Conservation (phyloP, 1,139 yeast genomes). For the Williopsis jadinii region DNA sequence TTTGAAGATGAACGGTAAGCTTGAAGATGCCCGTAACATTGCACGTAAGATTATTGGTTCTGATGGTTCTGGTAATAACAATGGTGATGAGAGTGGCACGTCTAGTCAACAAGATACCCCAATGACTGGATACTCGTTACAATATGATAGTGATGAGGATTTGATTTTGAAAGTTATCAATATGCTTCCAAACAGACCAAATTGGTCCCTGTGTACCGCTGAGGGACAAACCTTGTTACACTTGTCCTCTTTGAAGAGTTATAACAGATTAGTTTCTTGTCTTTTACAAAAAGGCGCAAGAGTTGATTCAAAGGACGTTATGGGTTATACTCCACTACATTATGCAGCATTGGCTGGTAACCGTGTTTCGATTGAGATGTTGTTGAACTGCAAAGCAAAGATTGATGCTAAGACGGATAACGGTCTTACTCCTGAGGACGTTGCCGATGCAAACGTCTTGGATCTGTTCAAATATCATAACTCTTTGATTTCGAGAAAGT, state of each 20-base stretch:
- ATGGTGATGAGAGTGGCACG: not conserved
- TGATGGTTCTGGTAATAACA: slow-evolving; percentile 16
- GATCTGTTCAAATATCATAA: slow-evolving; percentile 32
- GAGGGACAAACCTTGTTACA: slow-evolving; percentile 89
- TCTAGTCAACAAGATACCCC: slow-evolving; percentile 5
- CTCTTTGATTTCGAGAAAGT: slow-evolving; percentile 20
- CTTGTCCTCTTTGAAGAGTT: slow-evolving; percentile 72
- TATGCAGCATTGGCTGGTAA: slow-evolving; percentile 76
- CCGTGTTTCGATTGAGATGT: slow-evolving; percentile 26
- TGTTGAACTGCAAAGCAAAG: slow-evolving; percentile 60
- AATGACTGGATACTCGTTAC: slow-evolving; percentile 14
- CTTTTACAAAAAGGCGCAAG: slow-evolving; percentile 76
- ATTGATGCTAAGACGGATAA: slow-evolving; percentile 47
- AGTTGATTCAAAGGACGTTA: slow-evolving; percentile 65
- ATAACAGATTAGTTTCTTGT: slow-evolving; percentile 50
- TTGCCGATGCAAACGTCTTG: slow-evolving; percentile 60
- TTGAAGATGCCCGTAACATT: slow-evolving; percentile 87
- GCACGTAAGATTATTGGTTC: slow-evolving; percentile 81
- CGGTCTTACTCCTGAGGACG: slow-evolving; percentile 44
- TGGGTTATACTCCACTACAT: slow-evolving; percentile 83
- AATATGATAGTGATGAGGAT: slow-evolving; percentile 49
- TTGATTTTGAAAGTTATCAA: slow-evolving; percentile 59
- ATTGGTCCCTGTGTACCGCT: slow-evolving; percentile 72
- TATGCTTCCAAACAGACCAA: slow-evolving; percentile 45
- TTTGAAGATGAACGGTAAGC: slow-evolving; percentile 85